Evolutionary conservation across 208 protist species (phyloP), one percentile per base, ranked within the genome.

Genomic region (Leptomonas pyrrhocoris): DNA sequence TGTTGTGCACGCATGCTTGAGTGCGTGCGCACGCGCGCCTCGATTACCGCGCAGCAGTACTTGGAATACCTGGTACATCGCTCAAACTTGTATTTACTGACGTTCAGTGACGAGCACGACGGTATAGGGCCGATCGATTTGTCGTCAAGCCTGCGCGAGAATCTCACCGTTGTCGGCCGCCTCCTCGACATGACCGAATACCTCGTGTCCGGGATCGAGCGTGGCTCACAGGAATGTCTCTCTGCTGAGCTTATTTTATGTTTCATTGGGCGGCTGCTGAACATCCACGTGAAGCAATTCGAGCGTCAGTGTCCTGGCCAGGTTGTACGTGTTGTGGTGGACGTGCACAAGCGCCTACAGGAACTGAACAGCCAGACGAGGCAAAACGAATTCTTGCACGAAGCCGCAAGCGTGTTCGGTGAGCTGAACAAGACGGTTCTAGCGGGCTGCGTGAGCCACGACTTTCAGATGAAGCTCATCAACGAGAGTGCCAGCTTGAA

Each of bases 401-500:
- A 96, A 43, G 81, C 80, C 23, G 51, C 79, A 13, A 61, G 42
- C 12, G 79, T 94, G 16, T 90, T 94, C 70, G 56, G 53, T 38
- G 45, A 80, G n/a, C 77, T 96, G 12, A 88, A 95, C 61, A 72
- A 69, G 45, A 72, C 82, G 0, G 81, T 94, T 56, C 83, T 96
- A n/a, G 74, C 85, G 13, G 46, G 87, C 46, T 94, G 89, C 30
- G 86, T 94, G 25, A 92, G 83, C 70, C 83, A 94, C 67, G 86
- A 91, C 34, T 95, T 94, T 61, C 87, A 94, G 71, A 74, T 96
- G 12, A 66, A 86, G 71, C 81, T 91, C 6, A 93, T 96, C 61
- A 83, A 80, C 25, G 82, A 92, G 23, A 77, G 81, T 23, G 74
- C 74, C 25, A 83, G 70, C 57, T 73, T 94, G n/a, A 84, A 79